Evolutionary conservation across 106 monocot genomes (phyloP).

Genomic region (Dioscorea alata): DNA sequence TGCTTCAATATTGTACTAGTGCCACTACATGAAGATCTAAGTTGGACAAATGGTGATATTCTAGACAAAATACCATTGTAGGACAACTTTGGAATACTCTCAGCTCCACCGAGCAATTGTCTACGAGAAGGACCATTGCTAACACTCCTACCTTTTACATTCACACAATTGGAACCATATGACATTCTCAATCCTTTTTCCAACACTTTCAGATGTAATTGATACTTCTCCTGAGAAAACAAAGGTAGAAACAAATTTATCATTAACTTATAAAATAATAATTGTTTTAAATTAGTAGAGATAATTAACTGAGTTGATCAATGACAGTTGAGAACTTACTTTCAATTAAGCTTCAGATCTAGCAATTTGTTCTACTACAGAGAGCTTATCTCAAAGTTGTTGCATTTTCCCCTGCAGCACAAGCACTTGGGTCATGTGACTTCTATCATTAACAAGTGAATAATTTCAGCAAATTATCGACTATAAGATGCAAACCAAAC

Average conservation of each 20-base stretch:
- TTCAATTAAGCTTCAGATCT: slow-evolving; percentile 84
- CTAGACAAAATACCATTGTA: slow-evolving; percentile 55
- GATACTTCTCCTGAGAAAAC: slow-evolving; percentile 66
- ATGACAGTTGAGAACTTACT: slow-evolving; percentile 16
- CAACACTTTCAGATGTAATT: slow-evolving; percentile 70
- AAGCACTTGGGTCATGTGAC: not conserved
- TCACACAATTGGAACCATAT: slow-evolving; percentile 28
- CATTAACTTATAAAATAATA: no score
- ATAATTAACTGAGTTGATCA: no score
- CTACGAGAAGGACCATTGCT: slow-evolving; percentile 69
- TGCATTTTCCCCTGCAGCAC: slow-evolving; percentile 87
- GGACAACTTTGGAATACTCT: slow-evolving; percentile 50
- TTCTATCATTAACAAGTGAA: not conserved
- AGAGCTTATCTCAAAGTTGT: slow-evolving; percentile 91
- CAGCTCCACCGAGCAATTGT: slow-evolving; percentile 80
- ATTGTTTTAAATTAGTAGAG: no score
- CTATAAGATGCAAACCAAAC: no score
- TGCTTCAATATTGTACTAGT: slow-evolving; percentile 66
- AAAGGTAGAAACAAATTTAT: no score
- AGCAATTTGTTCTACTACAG: slow-evolving; percentile 81
- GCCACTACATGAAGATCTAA: slow-evolving; percentile 60
- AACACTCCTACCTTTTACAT: slow-evolving; percentile 32
- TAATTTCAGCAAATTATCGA: no score
- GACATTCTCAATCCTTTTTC: slow-evolving; percentile 73
- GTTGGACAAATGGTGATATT: slow-evolving; percentile 57